Evolutionary conservation across 805 yeast genomes (phyloP).

Genomic region (Candida germanica): DNA sequence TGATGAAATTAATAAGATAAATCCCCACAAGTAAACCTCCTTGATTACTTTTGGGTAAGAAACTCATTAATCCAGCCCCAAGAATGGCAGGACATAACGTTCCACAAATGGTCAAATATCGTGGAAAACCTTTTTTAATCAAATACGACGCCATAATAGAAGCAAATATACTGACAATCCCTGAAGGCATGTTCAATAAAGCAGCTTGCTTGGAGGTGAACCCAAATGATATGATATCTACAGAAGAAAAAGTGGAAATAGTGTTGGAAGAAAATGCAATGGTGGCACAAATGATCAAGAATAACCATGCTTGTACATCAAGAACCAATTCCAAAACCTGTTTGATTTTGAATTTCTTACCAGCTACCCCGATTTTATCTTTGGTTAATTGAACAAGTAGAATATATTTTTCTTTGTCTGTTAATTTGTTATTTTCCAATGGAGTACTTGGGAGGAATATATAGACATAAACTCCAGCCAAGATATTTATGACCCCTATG

Average conservation of each 20-base stretch:
- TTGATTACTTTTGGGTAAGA: constrained; percentile 20
- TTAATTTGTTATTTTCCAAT: constrained; percentile 14
- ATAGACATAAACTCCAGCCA: constrained; percentile 15
- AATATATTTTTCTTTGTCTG: constrained; percentile 18
- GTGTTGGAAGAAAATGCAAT: constrained; percentile 20
- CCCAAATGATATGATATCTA: constrained; percentile 19
- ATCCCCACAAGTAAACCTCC: constrained; percentile 26
- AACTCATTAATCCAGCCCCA: constrained; percentile 19
- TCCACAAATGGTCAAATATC: constrained; percentile 16
- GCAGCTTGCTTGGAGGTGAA: constrained; percentile 19
- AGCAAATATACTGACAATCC: constrained; percentile 19
- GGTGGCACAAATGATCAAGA: constrained; percentile 16
- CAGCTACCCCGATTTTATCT: constrained; percentile 16
- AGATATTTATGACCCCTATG: constrained; percentile 17
- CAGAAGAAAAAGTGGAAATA: constrained; percentile 18
- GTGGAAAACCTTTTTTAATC: constrained; percentile 18
- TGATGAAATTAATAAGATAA: constrained; percentile 15
- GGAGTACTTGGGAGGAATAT: constrained; percentile 19
- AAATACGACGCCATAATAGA: constrained; percentile 17
- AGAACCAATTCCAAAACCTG: constrained; percentile 16
- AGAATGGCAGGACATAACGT: constrained; percentile 19
- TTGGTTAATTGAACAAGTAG: constrained; percentile 15
- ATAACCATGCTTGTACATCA: constrained; percentile 20
- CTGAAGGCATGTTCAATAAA: constrained; percentile 21
- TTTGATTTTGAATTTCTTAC: constrained; percentile 12